phyloP scores from a whole-genome alignment of 2,329 filamentous ascomycete species.

The Zasmidium angulare region DNA sequence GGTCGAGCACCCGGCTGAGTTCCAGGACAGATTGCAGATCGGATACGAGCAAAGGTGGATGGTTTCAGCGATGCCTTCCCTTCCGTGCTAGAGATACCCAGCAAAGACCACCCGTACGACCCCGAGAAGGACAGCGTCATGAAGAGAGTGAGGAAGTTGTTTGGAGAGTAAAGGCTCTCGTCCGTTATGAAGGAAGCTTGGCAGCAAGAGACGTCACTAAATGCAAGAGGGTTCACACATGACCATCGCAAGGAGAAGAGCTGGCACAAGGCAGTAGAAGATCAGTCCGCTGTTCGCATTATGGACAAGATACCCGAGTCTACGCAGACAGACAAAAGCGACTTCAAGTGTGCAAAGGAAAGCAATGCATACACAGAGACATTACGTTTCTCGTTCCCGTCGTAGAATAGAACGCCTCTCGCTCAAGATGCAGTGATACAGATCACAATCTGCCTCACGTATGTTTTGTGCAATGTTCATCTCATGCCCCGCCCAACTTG shows the following conservation, averaged over 20 bases:
- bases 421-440: background rate
- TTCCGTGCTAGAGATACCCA: slow-evolving; percentile 93
- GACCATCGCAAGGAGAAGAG: background rate
- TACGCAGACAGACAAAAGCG: background rate
- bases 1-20: too few relatives aligned
- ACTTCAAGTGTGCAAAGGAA: background rate
- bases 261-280: background rate
- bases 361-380: background rate
- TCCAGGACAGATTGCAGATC: slow-evolving; percentile 74
- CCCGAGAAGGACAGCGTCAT: slow-evolving; percentile 98
- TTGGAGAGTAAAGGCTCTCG: slow-evolving; percentile 58
- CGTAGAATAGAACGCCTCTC: slow-evolving; percentile 4
- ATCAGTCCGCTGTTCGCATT: background rate
- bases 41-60: slow-evolving; percentile 87
- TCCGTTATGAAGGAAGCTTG: too few relatives aligned
- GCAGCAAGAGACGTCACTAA: too few relatives aligned
- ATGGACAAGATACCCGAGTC: slow-evolving; percentile 5
- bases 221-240: too few relatives aligned
- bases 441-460: background rate
- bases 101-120: slow-evolving; percentile 98
- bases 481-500: background rate
- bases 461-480: background rate
- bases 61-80: slow-evolving; percentile 93
- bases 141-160: slow-evolving; percentile 75
- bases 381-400: slow-evolving; percentile 12